These are phyloP conservation scores for Echinochloa phyllopogon DNA, from an alignment of 176 grass and related monocot genomes.

Conservation along the genomic window DNA sequence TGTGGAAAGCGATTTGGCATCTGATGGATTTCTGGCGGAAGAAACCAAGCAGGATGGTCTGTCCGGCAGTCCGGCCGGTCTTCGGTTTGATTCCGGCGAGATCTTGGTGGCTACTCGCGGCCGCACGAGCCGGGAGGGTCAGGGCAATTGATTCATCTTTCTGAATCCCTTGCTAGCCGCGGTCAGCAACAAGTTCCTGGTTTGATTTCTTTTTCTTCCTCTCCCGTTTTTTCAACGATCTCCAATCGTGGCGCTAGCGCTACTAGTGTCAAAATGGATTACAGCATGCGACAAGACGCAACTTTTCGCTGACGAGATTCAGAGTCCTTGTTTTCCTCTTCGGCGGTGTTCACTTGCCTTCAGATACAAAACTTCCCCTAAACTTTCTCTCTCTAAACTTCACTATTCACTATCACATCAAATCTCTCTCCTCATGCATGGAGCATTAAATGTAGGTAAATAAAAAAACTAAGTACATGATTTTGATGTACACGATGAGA, in stretches of 20 bases:
- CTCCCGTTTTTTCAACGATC: not conserved
- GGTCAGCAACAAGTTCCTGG: not conserved
- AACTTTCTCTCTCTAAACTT: too few species aligned
- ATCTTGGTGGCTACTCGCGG: not conserved
- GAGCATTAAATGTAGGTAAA: too few species aligned
- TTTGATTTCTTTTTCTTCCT: not conserved
- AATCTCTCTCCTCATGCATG: too few species aligned
- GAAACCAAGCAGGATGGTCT: not conserved
- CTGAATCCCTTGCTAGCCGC: not conserved
- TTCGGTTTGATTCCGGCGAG: not conserved
- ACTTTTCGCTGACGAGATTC: not conserved
- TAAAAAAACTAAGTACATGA: too few species aligned
- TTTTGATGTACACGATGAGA: too few species aligned
- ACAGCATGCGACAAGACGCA: not conserved
- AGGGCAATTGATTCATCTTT: not conserved
- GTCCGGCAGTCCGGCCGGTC: not conserved
- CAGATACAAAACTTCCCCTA: too few species aligned
- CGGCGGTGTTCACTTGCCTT: too few species aligned
- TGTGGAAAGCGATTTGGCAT: not conserved
- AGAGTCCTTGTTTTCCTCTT: not conserved
- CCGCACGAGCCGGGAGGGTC: too few species aligned
- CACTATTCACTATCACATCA: too few species aligned
- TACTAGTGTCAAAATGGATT: not conserved
- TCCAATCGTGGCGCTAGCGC: not conserved
- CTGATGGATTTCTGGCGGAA: not conserved